A percentile compares a stretch with the other conserved stretches of the same genome.
These are phyloP conservation scores for Russula earlei DNA, from an alignment of 768 basidiomycete genomes.

Conservation along the genomic window DNA sequence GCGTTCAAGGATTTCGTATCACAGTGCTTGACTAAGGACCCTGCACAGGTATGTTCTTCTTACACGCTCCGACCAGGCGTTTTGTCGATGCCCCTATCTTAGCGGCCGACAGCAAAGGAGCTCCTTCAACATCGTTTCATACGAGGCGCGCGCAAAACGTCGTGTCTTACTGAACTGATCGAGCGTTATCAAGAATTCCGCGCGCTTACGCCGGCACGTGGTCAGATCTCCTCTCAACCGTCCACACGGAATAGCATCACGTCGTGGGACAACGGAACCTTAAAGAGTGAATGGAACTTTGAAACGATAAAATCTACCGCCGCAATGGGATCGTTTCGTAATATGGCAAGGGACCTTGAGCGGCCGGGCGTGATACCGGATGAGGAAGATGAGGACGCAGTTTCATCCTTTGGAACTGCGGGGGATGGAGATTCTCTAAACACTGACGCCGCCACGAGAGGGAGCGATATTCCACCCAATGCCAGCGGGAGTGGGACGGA, in stretches of 20 bases:
- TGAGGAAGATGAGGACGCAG: constrained; percentile 40
- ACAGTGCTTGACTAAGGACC: constrained; percentile 89
- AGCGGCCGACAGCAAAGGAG: constrained; percentile 89
- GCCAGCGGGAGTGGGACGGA: constrained; percentile 39
- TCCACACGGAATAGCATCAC: constrained; percentile 47
- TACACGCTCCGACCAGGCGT: background rate
- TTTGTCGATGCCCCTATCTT: constrained; percentile 14
- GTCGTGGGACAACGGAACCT: constrained; percentile 60
- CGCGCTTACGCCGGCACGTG: constrained; percentile 44
- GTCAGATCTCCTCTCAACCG: constrained; percentile 46
- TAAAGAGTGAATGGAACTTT: constrained; percentile 94
- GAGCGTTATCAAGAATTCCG: constrained; percentile 80
- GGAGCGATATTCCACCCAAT: constrained; percentile 38
- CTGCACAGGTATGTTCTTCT: constrained; percentile 45
- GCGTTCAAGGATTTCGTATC: constrained; percentile 92
- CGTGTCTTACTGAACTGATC: constrained; percentile 77
- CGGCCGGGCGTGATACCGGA: constrained; percentile 44
- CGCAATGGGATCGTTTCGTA: constrained; percentile 70
- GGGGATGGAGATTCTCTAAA: constrained; percentile 47
- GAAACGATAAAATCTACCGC: constrained; percentile 69
- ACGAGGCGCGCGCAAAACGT: constrained; percentile 70
- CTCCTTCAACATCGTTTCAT: constrained; percentile 93
- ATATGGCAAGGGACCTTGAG: constrained; percentile 60
- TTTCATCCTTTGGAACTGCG: constrained; percentile 33
- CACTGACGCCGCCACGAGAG: constrained; percentile 48